A percentile compares a stretch with the other conserved stretches of the same genome.
Evolutionary conservation across 495 filamentous ascomycete species (phyloP).

Genomic region (Penicillium waksmanii): DNA sequence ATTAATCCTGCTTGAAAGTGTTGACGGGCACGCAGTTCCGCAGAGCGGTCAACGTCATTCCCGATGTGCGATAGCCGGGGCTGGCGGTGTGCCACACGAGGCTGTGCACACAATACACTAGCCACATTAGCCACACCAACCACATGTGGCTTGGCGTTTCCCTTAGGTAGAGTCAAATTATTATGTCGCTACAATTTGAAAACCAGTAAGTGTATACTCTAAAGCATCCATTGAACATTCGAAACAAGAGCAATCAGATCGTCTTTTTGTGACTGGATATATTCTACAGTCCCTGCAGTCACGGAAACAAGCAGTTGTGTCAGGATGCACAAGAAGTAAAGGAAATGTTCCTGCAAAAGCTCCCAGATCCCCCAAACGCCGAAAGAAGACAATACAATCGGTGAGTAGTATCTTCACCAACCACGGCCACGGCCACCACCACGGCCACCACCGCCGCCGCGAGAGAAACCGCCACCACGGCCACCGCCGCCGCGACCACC

Average conservation of each 20-base stretch:
- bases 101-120: not conserved
- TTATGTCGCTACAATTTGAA: not conserved
- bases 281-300: slow-evolving; percentile 41
- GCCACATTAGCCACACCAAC: slow-evolving; percentile 31
- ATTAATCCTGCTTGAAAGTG: slow-evolving; percentile 36
- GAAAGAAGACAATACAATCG: slow-evolving; percentile 48
- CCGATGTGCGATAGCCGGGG: slow-evolving; percentile 24
- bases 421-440: slow-evolving; percentile 40
- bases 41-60: slow-evolving; percentile 48
- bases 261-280: slow-evolving; percentile 39
- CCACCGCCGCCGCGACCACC: slow-evolving; percentile 35
- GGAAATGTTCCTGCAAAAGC: slow-evolving; percentile 49
- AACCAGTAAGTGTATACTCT: not conserved
- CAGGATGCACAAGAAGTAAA: slow-evolving; percentile 49
- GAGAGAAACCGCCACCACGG: slow-evolving; percentile 19
- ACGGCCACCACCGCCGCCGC: slow-evolving; percentile 32
- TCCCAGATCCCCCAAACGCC: slow-evolving; percentile 57
- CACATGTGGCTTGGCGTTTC: slow-evolving; percentile 17
- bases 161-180: too few species aligned
- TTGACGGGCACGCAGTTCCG: slow-evolving; percentile 44
- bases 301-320: slow-evolving; percentile 40
- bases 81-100: slow-evolving; percentile 23
- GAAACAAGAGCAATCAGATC: slow-evolving; percentile 6
- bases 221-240: slow-evolving; percentile 6
- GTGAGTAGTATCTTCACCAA: slow-evolving; percentile 38